Base-by-base conservation (phyloP, 805 yeast species). In the Lachancea sp. region DNA sequence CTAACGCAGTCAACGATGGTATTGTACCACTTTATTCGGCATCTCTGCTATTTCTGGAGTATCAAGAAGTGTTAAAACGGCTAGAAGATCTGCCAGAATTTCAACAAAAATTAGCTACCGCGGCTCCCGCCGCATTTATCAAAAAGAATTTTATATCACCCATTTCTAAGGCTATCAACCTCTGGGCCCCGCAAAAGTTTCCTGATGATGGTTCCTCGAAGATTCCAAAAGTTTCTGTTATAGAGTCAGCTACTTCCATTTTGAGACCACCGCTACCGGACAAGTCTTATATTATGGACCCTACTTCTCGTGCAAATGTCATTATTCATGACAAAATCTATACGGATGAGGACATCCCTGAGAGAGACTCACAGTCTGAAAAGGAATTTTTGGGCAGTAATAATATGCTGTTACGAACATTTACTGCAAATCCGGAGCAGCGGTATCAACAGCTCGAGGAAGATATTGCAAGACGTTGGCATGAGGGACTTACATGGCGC, bases 11-110 rank as follows among this genome's bases (percentile, higher is more conserved):
- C 4, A 80, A 84, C 56, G 95, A 84, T 61, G 95, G 92, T 2
- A 80, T 84, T 25, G 94, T 84, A 0, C 92, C 94, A 0, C 65
- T 84, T 40, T 69, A 89, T 42, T 81, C 92, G 0, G 72, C 87
- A 0, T 79, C 87, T 0, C 56, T 84, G 38, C 61, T 84, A 19
- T 84, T 74, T 54, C 48, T 84, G 21, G 90, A 84, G 56, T 81
- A 80, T 64, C 73, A 73, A 45, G 84, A 75, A 2, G 46, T 61
- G 3, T 34, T 58, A 12, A 30, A 38, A 21, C 48, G 52, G 22
- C 51, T 46, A 58, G 63, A 35, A 60, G 65, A 42, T 42, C 54
- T 33, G 56, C 61, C 48, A 8, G 69, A 63, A 33, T 42, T 26
- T 28, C 28, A 29, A 38, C 33, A 38, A 29, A 43, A 42, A 13